These are phyloP conservation scores for Kluyveromyces dobzhanskii DNA, from an alignment of 805 yeast genomes.

Conservation along the genomic window DNA sequence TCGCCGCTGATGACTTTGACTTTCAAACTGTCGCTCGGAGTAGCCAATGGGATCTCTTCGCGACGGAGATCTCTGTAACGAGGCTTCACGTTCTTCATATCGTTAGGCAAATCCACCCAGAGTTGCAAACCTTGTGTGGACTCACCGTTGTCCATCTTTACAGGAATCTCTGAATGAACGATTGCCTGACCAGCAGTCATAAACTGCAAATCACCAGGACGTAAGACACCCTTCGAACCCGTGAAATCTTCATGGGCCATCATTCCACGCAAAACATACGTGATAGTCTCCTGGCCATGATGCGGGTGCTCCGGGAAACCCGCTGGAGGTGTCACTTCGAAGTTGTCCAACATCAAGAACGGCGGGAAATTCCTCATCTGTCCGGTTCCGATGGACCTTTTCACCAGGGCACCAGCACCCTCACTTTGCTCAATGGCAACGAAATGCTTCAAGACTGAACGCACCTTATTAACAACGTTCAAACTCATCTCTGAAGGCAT, in stretches of 20 bases:
- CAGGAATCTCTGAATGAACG: slow-evolving; percentile 83
- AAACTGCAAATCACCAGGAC: slow-evolving; percentile 81
- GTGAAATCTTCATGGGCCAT: slow-evolving; percentile 83
- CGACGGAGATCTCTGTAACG: slow-evolving; percentile 69
- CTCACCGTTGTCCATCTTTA: slow-evolving; percentile 38
- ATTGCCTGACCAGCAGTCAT: slow-evolving; percentile 92
- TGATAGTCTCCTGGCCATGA: slow-evolving; percentile 76
- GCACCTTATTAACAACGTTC: slow-evolving; percentile 15
- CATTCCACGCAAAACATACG: slow-evolving; percentile 55
- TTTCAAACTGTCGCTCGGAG: slow-evolving; percentile 57
- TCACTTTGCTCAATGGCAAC: slow-evolving; percentile 65
- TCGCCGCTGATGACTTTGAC: slow-evolving; percentile 63
- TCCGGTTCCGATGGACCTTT: slow-evolving; percentile 70
- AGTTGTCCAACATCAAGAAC: slow-evolving; percentile 75
- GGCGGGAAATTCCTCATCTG: slow-evolving; percentile 71
- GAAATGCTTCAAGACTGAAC: slow-evolving; percentile 44
- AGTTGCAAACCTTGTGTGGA: slow-evolving; percentile 67
- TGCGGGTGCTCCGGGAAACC: slow-evolving; percentile 86
- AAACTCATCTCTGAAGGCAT: no score
- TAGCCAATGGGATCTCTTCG: slow-evolving; percentile 62
- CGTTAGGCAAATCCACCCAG: slow-evolving; percentile 77
- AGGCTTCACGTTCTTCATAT: slow-evolving; percentile 56
- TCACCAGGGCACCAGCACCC: slow-evolving; percentile 82
- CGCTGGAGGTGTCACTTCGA: slow-evolving; percentile 50
- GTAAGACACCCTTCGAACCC: slow-evolving; percentile 68